Evolutionary conservation across 1,139 yeast genomes (phyloP).

Genomic region (Candida dubliniensis): DNA sequence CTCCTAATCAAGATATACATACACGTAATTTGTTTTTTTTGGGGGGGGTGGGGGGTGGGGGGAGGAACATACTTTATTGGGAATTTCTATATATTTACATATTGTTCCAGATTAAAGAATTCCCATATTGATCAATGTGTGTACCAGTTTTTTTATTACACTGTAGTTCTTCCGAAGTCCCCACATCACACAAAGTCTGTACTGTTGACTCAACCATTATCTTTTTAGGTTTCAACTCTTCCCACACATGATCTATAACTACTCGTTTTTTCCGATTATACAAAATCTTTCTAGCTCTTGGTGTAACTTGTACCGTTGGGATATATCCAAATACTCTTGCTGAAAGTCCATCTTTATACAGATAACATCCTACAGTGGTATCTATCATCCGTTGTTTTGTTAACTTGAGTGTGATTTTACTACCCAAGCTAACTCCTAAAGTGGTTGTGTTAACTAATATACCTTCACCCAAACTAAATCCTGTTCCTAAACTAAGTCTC

Average conservation of each 20-base stretch:
- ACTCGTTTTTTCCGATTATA: neutral
- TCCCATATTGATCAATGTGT: conserved; percentile 8
- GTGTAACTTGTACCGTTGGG: conserved; percentile 5
- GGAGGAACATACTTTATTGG: no score
- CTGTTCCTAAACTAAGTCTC: conserved; percentile 3
- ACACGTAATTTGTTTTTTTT: no score
- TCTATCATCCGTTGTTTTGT: conserved; percentile 6
- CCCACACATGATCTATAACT: conserved; percentile 2
- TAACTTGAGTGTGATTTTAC: conserved; percentile 5
- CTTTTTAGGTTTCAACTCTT: neutral
- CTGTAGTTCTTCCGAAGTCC: conserved; percentile 8
- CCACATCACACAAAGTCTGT: conserved; percentile 10
- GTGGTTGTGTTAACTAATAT: conserved; percentile 4
- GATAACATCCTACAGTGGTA: conserved; percentile 5
- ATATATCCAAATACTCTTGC: conserved; percentile 8
- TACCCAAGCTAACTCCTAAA: conserved; percentile 6
- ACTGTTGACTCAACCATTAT: conserved; percentile 5
- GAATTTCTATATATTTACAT: no score
- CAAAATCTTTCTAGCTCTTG: conserved; percentile 5
- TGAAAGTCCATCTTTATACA: neutral
- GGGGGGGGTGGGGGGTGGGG: no score
- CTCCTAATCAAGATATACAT: no score
- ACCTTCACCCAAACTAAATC: conserved; percentile 4
- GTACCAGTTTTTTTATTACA: conserved; percentile 9
- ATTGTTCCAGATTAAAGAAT: conserved; percentile 8